Evolutionary conservation across 768 basidiomycete species (phyloP).

Genomic region (Termitomyces sp.): DNA sequence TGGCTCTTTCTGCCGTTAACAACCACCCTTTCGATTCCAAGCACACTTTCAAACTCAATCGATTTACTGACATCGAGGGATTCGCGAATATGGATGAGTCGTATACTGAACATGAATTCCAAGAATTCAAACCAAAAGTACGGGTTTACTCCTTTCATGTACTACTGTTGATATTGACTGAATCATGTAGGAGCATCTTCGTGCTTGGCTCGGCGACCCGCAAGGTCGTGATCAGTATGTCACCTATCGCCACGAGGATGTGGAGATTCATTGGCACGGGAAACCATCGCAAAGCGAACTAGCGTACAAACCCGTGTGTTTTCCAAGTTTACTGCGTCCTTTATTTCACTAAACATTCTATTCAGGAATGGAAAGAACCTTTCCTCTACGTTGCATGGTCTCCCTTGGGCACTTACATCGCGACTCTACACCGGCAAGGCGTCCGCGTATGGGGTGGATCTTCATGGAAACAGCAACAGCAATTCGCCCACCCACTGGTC

Average conservation of each 20-base stretch:
- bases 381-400: conserved; percentile 95
- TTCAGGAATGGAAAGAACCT: conserved; percentile 86
- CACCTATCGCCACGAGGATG: conserved; percentile 89
- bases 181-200: conserved; percentile 78
- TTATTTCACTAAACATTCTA: background rate
- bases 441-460: conserved; percentile 94
- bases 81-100: conserved; percentile 75
- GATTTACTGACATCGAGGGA: conserved; percentile 86
- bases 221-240: conserved; percentile 95
- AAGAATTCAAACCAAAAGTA: conserved; percentile 77
- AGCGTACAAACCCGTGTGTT: conserved; percentile 72
- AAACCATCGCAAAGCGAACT: conserved; percentile 84
- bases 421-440: conserved; percentile 92
- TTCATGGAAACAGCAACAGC: conserved; percentile 84
- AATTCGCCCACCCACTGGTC: conserved; percentile 93
- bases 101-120: conserved; percentile 69
- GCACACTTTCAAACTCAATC: conserved; percentile 82
- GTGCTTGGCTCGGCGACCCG: conserved; percentile 91
- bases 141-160: conserved; percentile 7
- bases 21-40: conserved; percentile 84
- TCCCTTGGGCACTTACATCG: conserved; percentile 90
- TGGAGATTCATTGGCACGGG: conserved; percentile 89
- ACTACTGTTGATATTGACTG: background rate
- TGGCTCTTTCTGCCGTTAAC: conserved; percentile 65
- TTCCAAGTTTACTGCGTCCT: background rate